Evolutionary conservation across 169 alveolate genomes (phyloP).

Genomic region (Perkinsus chesapeaki): DNA sequence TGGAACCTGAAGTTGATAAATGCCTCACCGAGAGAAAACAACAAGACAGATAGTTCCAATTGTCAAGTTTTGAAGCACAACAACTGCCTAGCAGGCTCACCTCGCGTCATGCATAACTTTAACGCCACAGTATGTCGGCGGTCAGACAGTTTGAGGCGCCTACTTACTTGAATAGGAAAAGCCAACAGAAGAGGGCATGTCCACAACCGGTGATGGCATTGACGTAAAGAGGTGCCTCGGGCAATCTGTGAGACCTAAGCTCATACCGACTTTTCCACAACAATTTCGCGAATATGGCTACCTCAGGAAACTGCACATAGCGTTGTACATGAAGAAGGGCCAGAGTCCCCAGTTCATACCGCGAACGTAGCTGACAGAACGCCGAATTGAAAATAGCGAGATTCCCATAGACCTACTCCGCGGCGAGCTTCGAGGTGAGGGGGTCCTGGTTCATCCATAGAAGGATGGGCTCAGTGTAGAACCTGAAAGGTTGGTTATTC

Average conservation of each 20-base stretch:
- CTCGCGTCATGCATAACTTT: too few species aligned
- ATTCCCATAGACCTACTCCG: neutral
- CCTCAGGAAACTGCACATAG: neutral
- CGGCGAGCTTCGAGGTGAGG: neutral
- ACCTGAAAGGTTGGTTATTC: neutral
- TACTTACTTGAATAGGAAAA: neutral
- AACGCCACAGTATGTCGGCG: too few species aligned
- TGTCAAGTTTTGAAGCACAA: too few species aligned
- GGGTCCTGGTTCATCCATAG: neutral
- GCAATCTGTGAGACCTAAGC: neutral
- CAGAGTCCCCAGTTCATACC: slow-evolving; percentile 1
- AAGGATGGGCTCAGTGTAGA: neutral
- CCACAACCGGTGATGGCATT: neutral
- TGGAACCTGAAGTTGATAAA: neutral
- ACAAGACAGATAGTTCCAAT: too few species aligned
- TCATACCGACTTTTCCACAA: neutral
- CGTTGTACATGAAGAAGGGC: neutral
- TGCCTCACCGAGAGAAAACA: too few species aligned
- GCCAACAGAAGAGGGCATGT: neutral
- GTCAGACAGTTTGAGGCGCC: too few species aligned
- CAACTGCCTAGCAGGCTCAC: too few species aligned
- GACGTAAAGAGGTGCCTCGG: neutral
- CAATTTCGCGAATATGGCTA: neutral
- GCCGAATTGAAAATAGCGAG: neutral
- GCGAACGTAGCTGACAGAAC: neutral